Base-by-base conservation (phyloP, 2,329 filamentous ascomycete genomes). In the Arthrinium puccinioides region DNA sequence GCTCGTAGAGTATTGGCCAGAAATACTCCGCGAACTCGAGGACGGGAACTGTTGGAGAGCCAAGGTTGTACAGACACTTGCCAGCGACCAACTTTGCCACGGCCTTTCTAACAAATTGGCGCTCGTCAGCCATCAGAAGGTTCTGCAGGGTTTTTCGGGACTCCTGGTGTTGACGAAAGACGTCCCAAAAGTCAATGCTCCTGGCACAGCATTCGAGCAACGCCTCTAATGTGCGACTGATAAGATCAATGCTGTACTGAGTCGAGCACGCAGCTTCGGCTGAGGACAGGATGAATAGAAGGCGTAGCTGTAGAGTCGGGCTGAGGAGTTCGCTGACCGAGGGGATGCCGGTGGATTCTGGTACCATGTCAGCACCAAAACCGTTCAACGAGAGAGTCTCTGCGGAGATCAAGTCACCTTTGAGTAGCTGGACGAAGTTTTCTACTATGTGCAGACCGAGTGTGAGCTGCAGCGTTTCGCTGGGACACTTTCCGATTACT, bases 401-500 rank as follows among this genome's bases (percentile, higher is more conserved):
- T n/a, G n/a, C n/a, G n/a, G n/a, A n/a, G n/a, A n/a, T n/a, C 10
- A 7, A 44, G 55, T 44, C 65, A 72, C 76, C 72, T 57, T 67
- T 66, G 15, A 84, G 59, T 24, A 79, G 68, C 28, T 66, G 54
- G 13, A 74, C 56, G 32, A 83, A 64, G 43, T 68, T 72, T 37
- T 78, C 70, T 16, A 83, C 60, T n/a, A 82, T 61, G 39, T 67
- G 65, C 27, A 66, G 61, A 9, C 68, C 66, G 38, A 82, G 67
- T 20, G 63, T 56, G 20, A 72, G 61, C 42, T 64, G 69, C 32
- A 76, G 52, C 25, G 61, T 56, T 36, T 62, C 61, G 32, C 59
- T 64, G 9, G 58, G 53, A 39, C 68, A 64, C 27, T 55, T 58
- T 8, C 66, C 63, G 11, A 73, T 59, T 42, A 82, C 62, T 15